Evolutionary conservation across 495 filamentous ascomycete genomes (phyloP), one percentile per base, ranked within the genome.

Genomic region (Podospora didyma): DNA sequence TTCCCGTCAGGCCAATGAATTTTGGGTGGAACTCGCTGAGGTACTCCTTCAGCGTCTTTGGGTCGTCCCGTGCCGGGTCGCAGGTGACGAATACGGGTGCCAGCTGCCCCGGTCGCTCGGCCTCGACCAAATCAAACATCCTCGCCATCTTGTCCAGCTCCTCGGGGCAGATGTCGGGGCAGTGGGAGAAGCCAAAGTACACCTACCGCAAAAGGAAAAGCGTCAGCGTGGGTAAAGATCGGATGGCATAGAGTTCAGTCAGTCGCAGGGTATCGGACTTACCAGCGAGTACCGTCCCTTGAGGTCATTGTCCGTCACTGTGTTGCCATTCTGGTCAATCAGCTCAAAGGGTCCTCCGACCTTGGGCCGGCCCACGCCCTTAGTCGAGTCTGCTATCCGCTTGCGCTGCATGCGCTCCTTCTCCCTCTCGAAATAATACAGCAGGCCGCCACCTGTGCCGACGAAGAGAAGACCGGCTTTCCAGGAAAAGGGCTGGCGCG

Each of bases 161-260:
- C 62, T 98, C 94, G 26, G 94, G 94, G 78, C 94, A 98, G 72
- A 98, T 98, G 72, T 98, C 94, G 12, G 94, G 94, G 70, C 94
- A 98, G 73, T 96, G 92, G 14, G 90, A 90, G 84, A 98, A 98
- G 62, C 94, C 94, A 69, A 97, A 98, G 73, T 98, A 98, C 45
- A 97, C 85, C 89, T 78, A 24, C 2, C 51, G 4, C 10, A 11
- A 14, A 5, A 34, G 4, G 11, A 24, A 48, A 10, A 7, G 26
- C 16, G 0, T 14, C 17, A 44, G 11, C 49, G n/a, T n/a, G n/a
- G n/a, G n/a, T n/a, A n/a, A n/a, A n/a, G n/a, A n/a, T n/a, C n/a
- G n/a, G n/a, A n/a, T n/a, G n/a, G n/a, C n/a, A n/a, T n/a, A n/a
- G n/a, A n/a, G n/a, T n/a, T n/a, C n/a, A n/a, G n/a, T n/a, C n/a